Conservation (phyloP, 257 asterid species). For the Primulina eburnea region DNA sequence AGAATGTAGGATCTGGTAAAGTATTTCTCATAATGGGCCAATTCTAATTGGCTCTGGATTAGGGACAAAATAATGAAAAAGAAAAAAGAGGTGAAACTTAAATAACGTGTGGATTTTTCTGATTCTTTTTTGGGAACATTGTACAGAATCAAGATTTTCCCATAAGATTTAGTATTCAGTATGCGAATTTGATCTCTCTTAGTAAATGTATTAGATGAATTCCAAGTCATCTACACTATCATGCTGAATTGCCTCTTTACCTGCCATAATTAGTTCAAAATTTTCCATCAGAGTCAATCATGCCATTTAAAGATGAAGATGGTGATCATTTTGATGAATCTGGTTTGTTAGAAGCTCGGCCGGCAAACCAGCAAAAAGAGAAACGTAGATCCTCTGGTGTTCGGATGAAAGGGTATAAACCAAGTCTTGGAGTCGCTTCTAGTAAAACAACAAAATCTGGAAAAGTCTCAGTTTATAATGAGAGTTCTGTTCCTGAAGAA, state of each 20-base stretch:
- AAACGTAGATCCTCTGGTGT: constrained; percentile 46
- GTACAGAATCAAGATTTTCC: neutral
- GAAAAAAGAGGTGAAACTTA: constrained; percentile 20
- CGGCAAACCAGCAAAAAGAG: constrained; percentile 40
- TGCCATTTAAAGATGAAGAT: constrained; percentile 40
- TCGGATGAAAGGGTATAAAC: constrained; percentile 48
- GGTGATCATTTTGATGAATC: constrained; percentile 61
- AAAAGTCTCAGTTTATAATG: constrained; percentile 41
- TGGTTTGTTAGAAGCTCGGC: constrained; percentile 44
- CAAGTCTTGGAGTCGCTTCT: constrained; percentile 50
- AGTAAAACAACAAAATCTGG: constrained; percentile 50
- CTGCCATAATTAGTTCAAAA: neutral
- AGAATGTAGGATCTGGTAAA: neutral
- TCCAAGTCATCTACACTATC: constrained; percentile 4
- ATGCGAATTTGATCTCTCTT: neutral
- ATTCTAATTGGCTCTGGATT: neutral
- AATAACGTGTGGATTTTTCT: constrained; percentile 15
- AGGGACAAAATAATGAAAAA: neutral
- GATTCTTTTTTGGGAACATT: neutral
- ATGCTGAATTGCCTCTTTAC: neutral
- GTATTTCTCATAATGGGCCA: neutral
- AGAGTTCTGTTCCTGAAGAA: constrained; percentile 44
- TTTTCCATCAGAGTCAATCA: constrained; percentile 31
- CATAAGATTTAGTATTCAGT: constrained; percentile 13
- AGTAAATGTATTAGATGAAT: constrained; percentile 13